Evolutionary conservation across 1,284 basidiomycete species (phyloP).

Genomic region (Prillingera fragicola): DNA sequence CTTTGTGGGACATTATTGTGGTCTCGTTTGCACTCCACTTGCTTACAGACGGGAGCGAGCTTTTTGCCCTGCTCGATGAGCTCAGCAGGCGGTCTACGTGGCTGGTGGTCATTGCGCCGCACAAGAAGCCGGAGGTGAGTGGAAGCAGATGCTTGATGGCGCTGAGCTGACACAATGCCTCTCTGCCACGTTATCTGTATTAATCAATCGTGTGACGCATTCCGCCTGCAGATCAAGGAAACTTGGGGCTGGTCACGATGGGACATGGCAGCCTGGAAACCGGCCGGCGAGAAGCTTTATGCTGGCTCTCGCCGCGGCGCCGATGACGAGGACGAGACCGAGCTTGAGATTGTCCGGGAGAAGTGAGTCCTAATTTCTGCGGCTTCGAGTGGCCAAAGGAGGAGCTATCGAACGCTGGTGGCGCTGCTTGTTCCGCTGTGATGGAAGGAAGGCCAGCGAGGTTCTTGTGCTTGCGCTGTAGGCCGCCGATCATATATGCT

Average conservation of each 20-base stretch:
- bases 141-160: constrained; percentile 1
- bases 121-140: constrained; percentile 65
- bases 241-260: constrained; percentile 69
- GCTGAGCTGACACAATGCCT: background rate
- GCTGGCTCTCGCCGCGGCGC: constrained; percentile 7
- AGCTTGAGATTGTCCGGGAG: constrained; percentile 53
- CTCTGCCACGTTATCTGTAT: background rate
- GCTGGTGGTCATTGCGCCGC: constrained; percentile 64
- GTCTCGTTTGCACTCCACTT: constrained; percentile 70
- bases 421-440: too few relatives aligned
- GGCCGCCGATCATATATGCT: too few relatives aligned
- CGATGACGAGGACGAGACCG: constrained; percentile 49
- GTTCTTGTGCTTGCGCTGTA: too few relatives aligned
- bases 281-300: constrained; percentile 45
- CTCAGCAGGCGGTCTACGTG: constrained; percentile 58
- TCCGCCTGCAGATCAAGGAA: constrained; percentile 56
- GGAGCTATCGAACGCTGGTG: too few relatives aligned
- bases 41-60: constrained; percentile 57
- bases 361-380: constrained; percentile 53
- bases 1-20: constrained; percentile 57
- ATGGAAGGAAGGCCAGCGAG: too few relatives aligned
- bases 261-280: constrained; percentile 57
- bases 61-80: constrained; percentile 62
- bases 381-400: too few relatives aligned
- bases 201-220: background rate